Conservation (phyloP, 2,329 filamentous ascomycete genomes). For the Talaromyces piceae region DNA sequence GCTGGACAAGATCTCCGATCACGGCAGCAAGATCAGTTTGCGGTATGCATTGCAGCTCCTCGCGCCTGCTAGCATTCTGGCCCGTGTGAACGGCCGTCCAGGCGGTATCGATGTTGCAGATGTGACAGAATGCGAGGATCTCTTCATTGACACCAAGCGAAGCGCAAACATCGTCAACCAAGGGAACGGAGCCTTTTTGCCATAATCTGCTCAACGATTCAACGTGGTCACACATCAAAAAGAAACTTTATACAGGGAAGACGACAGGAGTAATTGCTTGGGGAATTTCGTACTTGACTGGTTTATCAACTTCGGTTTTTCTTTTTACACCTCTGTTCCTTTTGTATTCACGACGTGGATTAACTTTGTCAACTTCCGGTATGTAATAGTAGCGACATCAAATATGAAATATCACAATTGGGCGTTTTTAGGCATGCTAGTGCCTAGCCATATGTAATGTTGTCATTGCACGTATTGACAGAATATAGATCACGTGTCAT, state of each 20-base stretch:
- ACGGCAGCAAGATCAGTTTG: conserved; percentile 82
- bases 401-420: no score
- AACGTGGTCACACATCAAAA: neutral
- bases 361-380: neutral
- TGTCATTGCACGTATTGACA: no score
- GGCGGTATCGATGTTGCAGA: conserved; percentile 68
- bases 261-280: neutral
- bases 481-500: neutral
- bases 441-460: no score
- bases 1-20: conserved; percentile 75
- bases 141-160: conserved; percentile 74
- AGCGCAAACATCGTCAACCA: conserved; percentile 65
- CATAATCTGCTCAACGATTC: conserved; percentile 33
- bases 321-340: neutral
- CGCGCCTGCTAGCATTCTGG: conserved; percentile 82
- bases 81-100: conserved; percentile 69
- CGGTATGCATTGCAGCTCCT: conserved; percentile 90
- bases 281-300: neutral
- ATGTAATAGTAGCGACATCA: neutral
- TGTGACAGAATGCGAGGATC: conserved; percentile 71
- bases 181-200: conserved; percentile 58
- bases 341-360: neutral
- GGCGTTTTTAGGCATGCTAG: no score
- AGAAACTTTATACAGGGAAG: neutral
- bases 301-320: no score